These are phyloP conservation scores for Fagus crenata DNA, from an alignment of 306 rosid genomes.

Conservation along the genomic window DNA sequence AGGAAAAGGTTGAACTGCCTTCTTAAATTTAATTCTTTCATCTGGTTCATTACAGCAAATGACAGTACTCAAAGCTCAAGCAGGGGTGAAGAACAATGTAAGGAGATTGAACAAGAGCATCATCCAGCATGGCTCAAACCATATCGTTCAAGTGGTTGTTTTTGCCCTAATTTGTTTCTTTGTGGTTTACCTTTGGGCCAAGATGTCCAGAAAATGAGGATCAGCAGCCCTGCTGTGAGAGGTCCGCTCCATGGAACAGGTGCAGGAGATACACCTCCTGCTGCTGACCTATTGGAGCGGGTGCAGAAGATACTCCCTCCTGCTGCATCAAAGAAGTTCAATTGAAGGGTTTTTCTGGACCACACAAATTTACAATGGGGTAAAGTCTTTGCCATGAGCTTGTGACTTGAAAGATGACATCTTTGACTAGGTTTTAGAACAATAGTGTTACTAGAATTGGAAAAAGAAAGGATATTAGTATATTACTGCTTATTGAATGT, in stretches of 20 bases:
- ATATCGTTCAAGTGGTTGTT: constrained; percentile 69
- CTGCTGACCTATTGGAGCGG: background rate
- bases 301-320: background rate
- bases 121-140: constrained; percentile 68
- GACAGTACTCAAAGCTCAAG: constrained; percentile 81
- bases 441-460: background rate
- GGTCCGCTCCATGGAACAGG: too few species aligned
- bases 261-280: background rate
- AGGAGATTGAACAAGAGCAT: constrained; percentile 87
- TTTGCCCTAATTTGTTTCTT: constrained; percentile 70
- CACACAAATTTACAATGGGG: constrained; percentile 27
- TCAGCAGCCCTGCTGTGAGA: background rate
- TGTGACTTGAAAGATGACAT: background rate
- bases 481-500: background rate
- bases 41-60: constrained; percentile 57
- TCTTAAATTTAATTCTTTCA: constrained; percentile 22
- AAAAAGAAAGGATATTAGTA: background rate
- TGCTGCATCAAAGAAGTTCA: constrained; percentile 15
- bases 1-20: constrained; percentile 4
- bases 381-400: constrained; percentile 23
- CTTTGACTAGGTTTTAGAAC: background rate
- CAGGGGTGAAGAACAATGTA: constrained; percentile 83
- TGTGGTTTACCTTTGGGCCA: constrained; percentile 72
- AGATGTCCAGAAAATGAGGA: constrained; percentile 66
- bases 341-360: constrained; percentile 14